These are phyloP conservation scores for Iberis pinnata DNA, from an alignment of 345 rosid genomes.

Conservation along the genomic window DNA sequence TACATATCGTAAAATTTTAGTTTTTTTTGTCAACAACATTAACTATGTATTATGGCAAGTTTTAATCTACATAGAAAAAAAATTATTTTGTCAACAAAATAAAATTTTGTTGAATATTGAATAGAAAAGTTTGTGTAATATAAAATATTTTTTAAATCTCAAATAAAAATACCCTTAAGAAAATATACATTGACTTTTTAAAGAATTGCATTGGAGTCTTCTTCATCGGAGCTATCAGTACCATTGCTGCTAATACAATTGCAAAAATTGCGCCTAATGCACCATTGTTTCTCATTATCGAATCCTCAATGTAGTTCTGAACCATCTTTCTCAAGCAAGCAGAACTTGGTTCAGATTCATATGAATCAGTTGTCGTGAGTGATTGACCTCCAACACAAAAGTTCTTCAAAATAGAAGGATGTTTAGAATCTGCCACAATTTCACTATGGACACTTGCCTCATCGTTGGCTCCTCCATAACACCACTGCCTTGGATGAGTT, in stretches of 20 bases:
- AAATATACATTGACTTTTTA: conserved; percentile 3
- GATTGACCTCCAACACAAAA: neutral
- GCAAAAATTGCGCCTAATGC: neutral
- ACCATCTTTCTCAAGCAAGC: neutral
- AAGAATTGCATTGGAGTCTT: neutral
- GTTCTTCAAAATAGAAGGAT: neutral
- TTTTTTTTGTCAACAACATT: no score
- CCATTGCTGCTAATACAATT: neutral
- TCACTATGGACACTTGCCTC: neutral
- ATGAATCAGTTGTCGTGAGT: neutral
- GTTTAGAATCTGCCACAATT: neutral
- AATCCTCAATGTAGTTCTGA: conserved; percentile 3
- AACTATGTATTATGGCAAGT: no score
- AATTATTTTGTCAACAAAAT: no score
- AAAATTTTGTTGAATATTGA: no score
- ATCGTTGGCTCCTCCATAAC: neutral
- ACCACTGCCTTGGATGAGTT: neutral
- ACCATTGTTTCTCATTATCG: neutral
- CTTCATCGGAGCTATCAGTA: conserved; percentile 11
- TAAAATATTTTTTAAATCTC: no score
- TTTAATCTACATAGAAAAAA: no score
- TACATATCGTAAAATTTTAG: no score
- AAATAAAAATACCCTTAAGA: no score
- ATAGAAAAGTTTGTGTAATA: neutral
- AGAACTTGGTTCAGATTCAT: conserved; percentile 7